Evolutionary conservation across 108 stramenopile species (phyloP), one percentile per base, ranked within the genome.

Genomic region (Mediolabrus comicus): DNA sequence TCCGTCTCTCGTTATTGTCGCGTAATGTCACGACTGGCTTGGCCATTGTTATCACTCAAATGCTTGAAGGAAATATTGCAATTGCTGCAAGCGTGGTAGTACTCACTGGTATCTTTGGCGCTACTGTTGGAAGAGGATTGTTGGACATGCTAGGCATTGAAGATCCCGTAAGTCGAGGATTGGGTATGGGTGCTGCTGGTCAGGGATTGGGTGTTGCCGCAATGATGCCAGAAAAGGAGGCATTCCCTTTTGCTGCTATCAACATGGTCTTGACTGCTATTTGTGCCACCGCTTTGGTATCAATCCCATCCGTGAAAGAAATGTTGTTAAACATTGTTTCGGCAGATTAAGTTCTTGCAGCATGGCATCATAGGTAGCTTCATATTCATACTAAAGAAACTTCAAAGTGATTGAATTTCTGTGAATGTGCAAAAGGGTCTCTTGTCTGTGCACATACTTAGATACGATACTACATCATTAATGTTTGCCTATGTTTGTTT

Each of bases 211-310:
- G 83, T 25, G 80, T 72, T 32, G 83, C 80, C n/a, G 62, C 71
- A 2, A 78, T 84, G 11, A 66, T 67, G 69, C 63, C 69, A 10
- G 83, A 84, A 59, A 79, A 77, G 62, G 83, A 84, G n/a, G 80
- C 83, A 38, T 84, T 84, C 59, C 80, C 83, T n/a, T 84, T 84
- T 60, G 80, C 83, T 27, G 83, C 80, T 5, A 68, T 84, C 10
- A 68, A 61, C 43, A 81, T 84, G 80, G 77, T 81, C 31, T 65
- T 84, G 67, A 84, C 83, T 11, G 83, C 83, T 32, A 33, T 55
- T 62, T 79, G 69, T 31, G 71, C 81, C 26, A 72, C 78, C 10
- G 73, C 58, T 35, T 80, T 72, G 71, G 79, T 69, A 39, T 84
- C 83, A 8, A 57, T 81, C 58, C 80, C 83, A 27, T 67, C 80